These are phyloP conservation scores for Juglanconis sp. DNA, from an alignment of 2,329 filamentous ascomycete species.

Conservation along the genomic window DNA sequence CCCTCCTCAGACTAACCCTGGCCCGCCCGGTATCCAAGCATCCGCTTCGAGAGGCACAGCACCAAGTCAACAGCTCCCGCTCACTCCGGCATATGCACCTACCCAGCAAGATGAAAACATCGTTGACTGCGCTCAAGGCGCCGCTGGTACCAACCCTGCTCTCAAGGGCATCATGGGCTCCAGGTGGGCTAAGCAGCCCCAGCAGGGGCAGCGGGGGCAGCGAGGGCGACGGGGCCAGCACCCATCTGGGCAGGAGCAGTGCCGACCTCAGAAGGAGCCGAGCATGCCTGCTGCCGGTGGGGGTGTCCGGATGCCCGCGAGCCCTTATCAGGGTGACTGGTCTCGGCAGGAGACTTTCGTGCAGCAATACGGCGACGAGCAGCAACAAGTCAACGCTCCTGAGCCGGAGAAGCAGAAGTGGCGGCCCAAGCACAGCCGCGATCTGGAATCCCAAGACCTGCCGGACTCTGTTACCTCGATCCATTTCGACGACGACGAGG, in stretches of 20 bases:
- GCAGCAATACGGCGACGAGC: not conserved
- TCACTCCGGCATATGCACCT: not conserved
- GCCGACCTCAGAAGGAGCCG: not conserved
- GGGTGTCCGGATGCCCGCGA: not conserved
- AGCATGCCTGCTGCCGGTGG: not conserved
- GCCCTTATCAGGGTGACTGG: not conserved
- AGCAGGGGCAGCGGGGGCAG: not conserved
- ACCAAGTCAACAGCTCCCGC: not conserved
- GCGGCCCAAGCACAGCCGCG: conserved; percentile 3
- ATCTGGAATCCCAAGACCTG: conserved; percentile 11
- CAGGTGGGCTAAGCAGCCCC: not conserved
- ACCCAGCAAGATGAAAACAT: not conserved
- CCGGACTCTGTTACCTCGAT: conserved; percentile 7
- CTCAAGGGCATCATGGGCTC: not conserved
- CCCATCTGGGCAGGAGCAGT: not conserved
- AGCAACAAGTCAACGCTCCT: not conserved
- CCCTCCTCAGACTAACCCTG: not conserved
- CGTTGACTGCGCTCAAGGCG: not conserved
- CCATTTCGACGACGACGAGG: not conserved
- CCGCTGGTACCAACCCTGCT: not conserved
- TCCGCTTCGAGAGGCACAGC: not conserved
- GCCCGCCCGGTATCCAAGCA: not conserved
- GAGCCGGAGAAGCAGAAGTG: not conserved
- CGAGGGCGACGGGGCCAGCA: not conserved
- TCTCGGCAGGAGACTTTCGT: not conserved